A percentile compares a stretch with the other conserved stretches of the same genome.
Evolutionary conservation across 2,329 filamentous ascomycete species (phyloP).

Genomic region (Paradendryphiella salina): DNA sequence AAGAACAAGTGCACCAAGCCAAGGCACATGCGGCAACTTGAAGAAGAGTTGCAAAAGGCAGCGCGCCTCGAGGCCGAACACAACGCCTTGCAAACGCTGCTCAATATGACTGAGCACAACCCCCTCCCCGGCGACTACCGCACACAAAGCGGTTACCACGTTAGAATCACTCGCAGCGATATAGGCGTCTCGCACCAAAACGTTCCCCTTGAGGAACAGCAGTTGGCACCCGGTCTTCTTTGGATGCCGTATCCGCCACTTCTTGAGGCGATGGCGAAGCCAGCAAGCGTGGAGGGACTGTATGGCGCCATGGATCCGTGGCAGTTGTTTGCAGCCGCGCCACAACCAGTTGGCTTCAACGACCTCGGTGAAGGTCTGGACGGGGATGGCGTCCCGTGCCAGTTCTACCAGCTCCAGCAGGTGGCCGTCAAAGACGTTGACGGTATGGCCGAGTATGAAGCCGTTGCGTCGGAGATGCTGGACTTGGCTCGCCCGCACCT

Average conservation of each 20-base stretch:
- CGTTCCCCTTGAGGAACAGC: neutral
- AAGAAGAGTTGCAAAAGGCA: neutral
- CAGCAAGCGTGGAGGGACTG: neutral
- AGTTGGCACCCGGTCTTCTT: neutral
- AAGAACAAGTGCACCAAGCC: constrained; percentile 1
- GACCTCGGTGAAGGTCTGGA: neutral
- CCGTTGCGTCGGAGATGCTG: neutral
- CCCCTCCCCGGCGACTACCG: neutral
- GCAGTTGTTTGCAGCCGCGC: neutral
- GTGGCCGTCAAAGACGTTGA: neutral
- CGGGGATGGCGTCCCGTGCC: neutral
- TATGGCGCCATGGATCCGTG: neutral
- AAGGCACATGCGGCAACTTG: neutral
- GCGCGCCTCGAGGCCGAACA: neutral
- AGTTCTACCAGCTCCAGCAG: neutral
- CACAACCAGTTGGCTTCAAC: constrained; percentile 1
- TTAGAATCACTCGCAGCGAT: neutral
- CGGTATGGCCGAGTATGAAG: neutral
- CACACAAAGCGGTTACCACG: neutral
- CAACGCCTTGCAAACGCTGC: neutral
- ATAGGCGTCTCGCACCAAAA: neutral
- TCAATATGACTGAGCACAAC: neutral
- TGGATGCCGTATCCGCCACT: neutral
- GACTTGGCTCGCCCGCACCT: neutral
- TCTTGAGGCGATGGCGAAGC: neutral